Base-by-base conservation (phyloP, 208 protist genomes). In the Entamoeba dispar region DNA sequence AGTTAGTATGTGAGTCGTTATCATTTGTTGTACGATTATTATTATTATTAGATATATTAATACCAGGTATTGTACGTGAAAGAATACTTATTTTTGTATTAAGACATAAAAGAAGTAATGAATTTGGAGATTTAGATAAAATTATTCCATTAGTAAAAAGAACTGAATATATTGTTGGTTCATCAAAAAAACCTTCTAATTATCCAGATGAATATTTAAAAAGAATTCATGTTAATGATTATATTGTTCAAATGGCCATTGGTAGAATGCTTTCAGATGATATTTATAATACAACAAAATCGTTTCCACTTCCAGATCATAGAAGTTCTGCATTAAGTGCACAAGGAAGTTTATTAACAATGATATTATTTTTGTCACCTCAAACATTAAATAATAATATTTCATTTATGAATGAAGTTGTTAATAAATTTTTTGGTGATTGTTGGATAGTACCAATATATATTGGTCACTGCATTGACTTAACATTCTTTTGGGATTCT, bases 381-480 rank as follows among this genome's bases (percentile, higher is more conserved):
- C 95, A 98, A 22, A 96, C 98, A 15, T 96, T 99, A 17, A 91
- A 96, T 4, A 94, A 97, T 17, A 96, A 98, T 93, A 91, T 93
- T 91, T 95, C 97, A 52, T 95, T 97, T 34, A 99, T 99, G 98
- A 95, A 97, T 92, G 98, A 99, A 94, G 98, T 99, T 92, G 97
- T 98, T 14, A 97, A 99, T 95, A 99, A 98, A 94, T 97, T 98
- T 95, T 99, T 99, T 95, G 94, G 95, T 19, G 98, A 99, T 95
- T 99, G 98, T 95, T 99, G 98, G 98, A 96, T 99, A 14, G 97
- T 99, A 86, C 96, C 97, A 92, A 98, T 98, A 94, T 98, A 99
- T 95, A 97, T 98, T 94, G 98, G 98, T 43, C 97, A 97, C 95
- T 97, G 96, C 0, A 97, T 98, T 31, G 98, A 99, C 93, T 94